A percentile compares a stretch with the other conserved stretches of the same genome.
Evolutionary conservation across 176 grass and related monocot species (phyloP).

Genomic region (Tillandsia fasciculata): DNA sequence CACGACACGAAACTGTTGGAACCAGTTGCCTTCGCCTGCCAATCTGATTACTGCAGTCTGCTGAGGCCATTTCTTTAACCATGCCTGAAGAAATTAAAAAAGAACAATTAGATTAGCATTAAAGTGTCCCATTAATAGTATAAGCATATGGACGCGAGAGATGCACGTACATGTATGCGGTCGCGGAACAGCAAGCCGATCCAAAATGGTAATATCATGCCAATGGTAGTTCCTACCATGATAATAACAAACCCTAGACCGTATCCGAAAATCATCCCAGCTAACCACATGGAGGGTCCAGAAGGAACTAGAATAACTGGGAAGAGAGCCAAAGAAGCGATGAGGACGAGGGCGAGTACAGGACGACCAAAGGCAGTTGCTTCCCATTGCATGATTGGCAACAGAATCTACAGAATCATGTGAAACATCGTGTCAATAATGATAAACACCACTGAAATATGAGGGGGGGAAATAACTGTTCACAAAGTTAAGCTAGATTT

Average conservation of each 20-base stretch:
- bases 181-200: slow-evolving; percentile 66
- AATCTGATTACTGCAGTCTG: slow-evolving; percentile 60
- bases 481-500: not conserved
- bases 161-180: slow-evolving; percentile 46
- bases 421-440: not conserved
- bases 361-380: slow-evolving; percentile 64
- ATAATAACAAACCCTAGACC: slow-evolving; percentile 83
- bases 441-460: not conserved
- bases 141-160: not conserved
- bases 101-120: not conserved
- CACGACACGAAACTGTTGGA: slow-evolving; percentile 69
- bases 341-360: slow-evolving; percentile 51
- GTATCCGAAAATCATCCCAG: slow-evolving; percentile 90
- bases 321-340: slow-evolving; percentile 72
- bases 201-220: slow-evolving; percentile 80
- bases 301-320: slow-evolving; percentile 73
- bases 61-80: slow-evolving; percentile 83
- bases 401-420: slow-evolving; percentile 40
- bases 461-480: too few relatives aligned
- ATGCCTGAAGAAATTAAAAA: slow-evolving; percentile 37
- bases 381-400: slow-evolving; percentile 94
- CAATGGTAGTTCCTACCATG: slow-evolving; percentile 61
- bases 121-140: not conserved
- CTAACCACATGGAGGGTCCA: slow-evolving; percentile 80
- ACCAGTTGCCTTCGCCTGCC: slow-evolving; percentile 66